Conservation (phyloP, 2,329 filamentous ascomycete species). For the Hypoxylon sp. region DNA sequence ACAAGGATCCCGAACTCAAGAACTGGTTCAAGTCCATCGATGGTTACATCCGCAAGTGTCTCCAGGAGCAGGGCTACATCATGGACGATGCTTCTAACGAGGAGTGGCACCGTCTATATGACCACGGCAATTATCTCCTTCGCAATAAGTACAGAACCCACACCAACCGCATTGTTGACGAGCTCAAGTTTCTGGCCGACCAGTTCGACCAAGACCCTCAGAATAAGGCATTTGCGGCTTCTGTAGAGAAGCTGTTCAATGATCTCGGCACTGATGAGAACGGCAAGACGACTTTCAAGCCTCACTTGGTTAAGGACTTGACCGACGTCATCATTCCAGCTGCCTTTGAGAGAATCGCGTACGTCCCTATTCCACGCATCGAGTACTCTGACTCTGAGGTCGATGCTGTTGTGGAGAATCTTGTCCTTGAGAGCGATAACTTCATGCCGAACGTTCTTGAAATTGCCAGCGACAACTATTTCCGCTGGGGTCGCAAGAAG, state of each 20-base stretch:
- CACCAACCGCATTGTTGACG: conserved; percentile 87
- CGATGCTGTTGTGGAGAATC: conserved; percentile 92
- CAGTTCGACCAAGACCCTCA: conserved; percentile 91
- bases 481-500: conserved; percentile 93
- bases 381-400: conserved; percentile 88
- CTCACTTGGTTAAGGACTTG: conserved; percentile 89
- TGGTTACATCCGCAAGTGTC: conserved; percentile 81
- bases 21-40: conserved; percentile 89
- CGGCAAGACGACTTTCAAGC: conserved; percentile 91
- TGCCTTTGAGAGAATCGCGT: conserved; percentile 85
- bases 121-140: conserved; percentile 86
- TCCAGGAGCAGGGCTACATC: conserved; percentile 92
- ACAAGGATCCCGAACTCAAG: conserved; percentile 86
- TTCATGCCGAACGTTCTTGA: conserved; percentile 94
- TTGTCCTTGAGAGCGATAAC: conserved; percentile 96
- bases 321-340: conserved; percentile 87
- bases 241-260: conserved; percentile 86
- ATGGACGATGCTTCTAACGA: conserved; percentile 82
- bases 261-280: conserved; percentile 88
- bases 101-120: conserved; percentile 88
- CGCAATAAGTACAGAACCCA: conserved; percentile 89
- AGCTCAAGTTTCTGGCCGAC: conserved; percentile 88
- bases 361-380: conserved; percentile 93
- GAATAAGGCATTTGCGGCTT: conserved; percentile 83
- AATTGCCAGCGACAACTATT: conserved; percentile 91